Conservation (phyloP, 495 filamentous ascomycete genomes). For the Talaromyces proteolyticus region DNA sequence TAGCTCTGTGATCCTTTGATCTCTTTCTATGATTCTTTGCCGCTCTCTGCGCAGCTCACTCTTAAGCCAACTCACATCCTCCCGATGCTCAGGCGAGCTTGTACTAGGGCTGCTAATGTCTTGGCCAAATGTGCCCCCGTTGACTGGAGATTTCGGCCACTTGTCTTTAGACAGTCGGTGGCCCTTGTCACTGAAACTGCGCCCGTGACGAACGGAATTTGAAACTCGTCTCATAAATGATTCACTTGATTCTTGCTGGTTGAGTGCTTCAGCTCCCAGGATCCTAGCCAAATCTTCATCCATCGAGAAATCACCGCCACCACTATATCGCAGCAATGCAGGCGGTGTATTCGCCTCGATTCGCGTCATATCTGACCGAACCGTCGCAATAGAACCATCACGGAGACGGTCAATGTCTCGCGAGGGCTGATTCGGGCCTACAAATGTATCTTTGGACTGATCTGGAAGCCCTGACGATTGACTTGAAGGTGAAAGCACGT, state of each 20-base stretch:
- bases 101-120: conserved; percentile 74
- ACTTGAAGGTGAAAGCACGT: background rate
- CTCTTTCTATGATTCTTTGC: conserved; percentile 70
- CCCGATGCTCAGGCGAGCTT: conserved; percentile 54
- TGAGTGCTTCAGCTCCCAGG: conserved; percentile 61
- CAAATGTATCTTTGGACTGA: conserved; percentile 12
- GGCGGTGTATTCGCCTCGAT: conserved; percentile 48
- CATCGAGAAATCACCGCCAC: conserved; percentile 74
- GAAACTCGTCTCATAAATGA: conserved; percentile 85
- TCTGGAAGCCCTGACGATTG: background rate
- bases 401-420: conserved; percentile 34
- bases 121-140: conserved; percentile 51
- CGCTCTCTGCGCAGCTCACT: conserved; percentile 75
- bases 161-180: conserved; percentile 42
- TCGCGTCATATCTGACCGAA: conserved; percentile 25
- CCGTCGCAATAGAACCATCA: conserved; percentile 51
- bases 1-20: conserved; percentile 75
- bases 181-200: conserved; percentile 75
- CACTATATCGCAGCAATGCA: conserved; percentile 65
- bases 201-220: conserved; percentile 87
- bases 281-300: conserved; percentile 89
- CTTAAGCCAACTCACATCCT: conserved; percentile 69
- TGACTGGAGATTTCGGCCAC: conserved; percentile 70
- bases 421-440: conserved; percentile 46
- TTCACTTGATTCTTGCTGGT: conserved; percentile 34